phyloP scores from a whole-genome alignment of 2,329 filamentous ascomycete genomes.

The Sporothrix brunneoviolacea region DNA sequence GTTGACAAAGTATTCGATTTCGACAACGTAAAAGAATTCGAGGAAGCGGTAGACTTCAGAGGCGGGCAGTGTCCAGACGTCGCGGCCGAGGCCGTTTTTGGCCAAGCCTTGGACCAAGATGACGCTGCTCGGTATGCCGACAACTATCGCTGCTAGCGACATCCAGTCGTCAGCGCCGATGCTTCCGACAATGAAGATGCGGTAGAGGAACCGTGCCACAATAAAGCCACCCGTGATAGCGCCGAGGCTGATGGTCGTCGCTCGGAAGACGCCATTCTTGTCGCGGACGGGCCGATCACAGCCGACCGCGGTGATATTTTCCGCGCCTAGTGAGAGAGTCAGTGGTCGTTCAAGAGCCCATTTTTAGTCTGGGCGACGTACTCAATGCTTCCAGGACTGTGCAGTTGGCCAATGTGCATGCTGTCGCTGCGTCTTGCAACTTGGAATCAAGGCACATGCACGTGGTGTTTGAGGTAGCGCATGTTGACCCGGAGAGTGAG shows the following conservation, averaged over 20 bases:
- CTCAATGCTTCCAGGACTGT: slow-evolving; percentile 8
- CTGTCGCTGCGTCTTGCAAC: neutral
- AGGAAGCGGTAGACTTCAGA: slow-evolving; percentile 37
- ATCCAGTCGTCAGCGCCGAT: slow-evolving; percentile 33
- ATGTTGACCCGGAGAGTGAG: neutral
- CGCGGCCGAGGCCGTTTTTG: slow-evolving; percentile 40
- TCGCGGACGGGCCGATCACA: slow-evolving; percentile 23
- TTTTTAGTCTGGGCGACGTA: neutral
- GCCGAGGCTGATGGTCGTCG: slow-evolving; percentile 25
- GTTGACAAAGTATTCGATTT: slow-evolving; percentile 38
- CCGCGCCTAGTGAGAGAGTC: slow-evolving; percentile 18
- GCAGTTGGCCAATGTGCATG: slow-evolving; percentile 8
- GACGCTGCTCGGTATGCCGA: slow-evolving; percentile 24
- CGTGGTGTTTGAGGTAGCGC: slow-evolving; percentile 7
- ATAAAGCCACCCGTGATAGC: slow-evolving; percentile 31
- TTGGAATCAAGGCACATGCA: slow-evolving; percentile 10
- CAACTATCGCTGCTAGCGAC: slow-evolving; percentile 23
- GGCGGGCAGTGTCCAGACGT: slow-evolving; percentile 43
- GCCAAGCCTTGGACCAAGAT: slow-evolving; percentile 28
- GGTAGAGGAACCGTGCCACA: slow-evolving; percentile 31
- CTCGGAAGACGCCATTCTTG: slow-evolving; percentile 28
- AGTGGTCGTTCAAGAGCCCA: neutral
- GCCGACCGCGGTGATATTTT: slow-evolving; percentile 22
- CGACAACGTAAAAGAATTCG: slow-evolving; percentile 36
- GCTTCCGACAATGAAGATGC: slow-evolving; percentile 26